These are phyloP conservation scores for Aleurites moluccanus DNA, from an alignment of 441 rosid genomes.

Conservation along the genomic window DNA sequence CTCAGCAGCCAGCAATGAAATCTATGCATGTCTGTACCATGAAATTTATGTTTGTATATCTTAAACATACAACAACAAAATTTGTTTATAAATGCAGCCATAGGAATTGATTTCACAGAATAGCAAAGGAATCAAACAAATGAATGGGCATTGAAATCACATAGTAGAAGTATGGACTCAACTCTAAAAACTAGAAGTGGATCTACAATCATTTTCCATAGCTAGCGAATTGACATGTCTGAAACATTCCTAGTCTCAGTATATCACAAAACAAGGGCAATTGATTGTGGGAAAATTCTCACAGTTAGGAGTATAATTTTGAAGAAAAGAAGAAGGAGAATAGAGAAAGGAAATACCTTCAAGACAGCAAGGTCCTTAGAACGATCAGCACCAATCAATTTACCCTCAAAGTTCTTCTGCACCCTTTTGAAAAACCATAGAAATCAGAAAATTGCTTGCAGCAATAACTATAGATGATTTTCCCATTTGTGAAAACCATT, in stretches of 20 bases:
- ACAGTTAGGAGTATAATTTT: background rate
- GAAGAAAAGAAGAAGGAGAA: background rate
- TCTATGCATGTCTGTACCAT: background rate
- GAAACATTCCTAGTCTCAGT: background rate
- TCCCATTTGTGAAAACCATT: background rate
- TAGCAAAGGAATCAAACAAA: background rate
- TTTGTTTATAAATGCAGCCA: background rate
- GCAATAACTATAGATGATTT: background rate
- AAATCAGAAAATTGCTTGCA: conserved; percentile 17
- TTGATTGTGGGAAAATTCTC: background rate
- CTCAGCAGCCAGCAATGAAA: background rate
- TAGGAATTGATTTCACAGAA: background rate
- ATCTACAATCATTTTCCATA: background rate
- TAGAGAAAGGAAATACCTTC: conserved; percentile 43
- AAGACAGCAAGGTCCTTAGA: conserved; percentile 93
- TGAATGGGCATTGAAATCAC: background rate
- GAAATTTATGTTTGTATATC: background rate
- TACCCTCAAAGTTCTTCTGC: conserved; percentile 92
- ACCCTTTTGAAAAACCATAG: conserved; percentile 48
- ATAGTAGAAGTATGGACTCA: background rate
- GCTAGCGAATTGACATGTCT: background rate
- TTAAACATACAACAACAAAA: background rate
- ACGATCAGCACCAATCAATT: conserved; percentile 87
- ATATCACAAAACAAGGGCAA: background rate
- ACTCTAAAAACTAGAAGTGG: background rate